Conservation (phyloP, 2,329 filamentous ascomycete genomes). For the Periconia sp. region DNA sequence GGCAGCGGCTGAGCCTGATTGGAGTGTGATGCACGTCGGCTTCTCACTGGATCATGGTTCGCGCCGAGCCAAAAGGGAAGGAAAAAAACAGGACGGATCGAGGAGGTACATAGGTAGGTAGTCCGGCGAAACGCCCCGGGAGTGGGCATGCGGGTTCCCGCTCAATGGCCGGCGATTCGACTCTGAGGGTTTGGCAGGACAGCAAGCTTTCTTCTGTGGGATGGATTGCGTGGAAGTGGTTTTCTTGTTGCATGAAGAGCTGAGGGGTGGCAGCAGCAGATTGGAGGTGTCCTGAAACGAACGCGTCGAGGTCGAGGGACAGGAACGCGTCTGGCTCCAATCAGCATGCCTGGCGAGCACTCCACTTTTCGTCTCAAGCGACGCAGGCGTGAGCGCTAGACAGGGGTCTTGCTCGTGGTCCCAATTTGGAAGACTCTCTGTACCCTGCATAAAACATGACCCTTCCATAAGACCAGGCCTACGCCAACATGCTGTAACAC, state of each 20-base stretch:
- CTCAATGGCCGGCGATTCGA: neutral
- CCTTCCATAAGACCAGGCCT: neutral
- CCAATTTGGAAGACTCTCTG: neutral
- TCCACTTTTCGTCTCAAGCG: conserved; percentile 10
- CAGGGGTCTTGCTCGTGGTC: conserved; percentile 1
- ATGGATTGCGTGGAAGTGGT: neutral
- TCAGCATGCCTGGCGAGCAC: conserved; percentile 1
- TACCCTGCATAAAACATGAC: conserved; percentile 7
- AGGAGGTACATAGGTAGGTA: conserved; percentile 1
- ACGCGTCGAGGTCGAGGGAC: conserved; percentile 8
- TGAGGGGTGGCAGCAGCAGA: conserved; percentile 1
- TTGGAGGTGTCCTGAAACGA: neutral
- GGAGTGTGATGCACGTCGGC: conserved; percentile 10
- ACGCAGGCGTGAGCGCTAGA: neutral
- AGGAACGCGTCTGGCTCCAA: conserved; percentile 11
- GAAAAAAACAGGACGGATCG: neutral
- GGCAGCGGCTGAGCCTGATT: neutral
- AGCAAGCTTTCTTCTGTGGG: no score
- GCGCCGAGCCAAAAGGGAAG: conserved; percentile 19
- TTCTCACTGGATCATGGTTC: conserved; percentile 13
- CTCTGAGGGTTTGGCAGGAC: no score
- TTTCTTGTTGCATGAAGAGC: conserved; percentile 13
- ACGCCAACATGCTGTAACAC: neutral
- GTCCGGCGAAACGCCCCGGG: neutral
- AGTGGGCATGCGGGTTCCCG: neutral